Evolutionary conservation across 257 asterid species (phyloP).

Genomic region (Solanum sejunctum): DNA sequence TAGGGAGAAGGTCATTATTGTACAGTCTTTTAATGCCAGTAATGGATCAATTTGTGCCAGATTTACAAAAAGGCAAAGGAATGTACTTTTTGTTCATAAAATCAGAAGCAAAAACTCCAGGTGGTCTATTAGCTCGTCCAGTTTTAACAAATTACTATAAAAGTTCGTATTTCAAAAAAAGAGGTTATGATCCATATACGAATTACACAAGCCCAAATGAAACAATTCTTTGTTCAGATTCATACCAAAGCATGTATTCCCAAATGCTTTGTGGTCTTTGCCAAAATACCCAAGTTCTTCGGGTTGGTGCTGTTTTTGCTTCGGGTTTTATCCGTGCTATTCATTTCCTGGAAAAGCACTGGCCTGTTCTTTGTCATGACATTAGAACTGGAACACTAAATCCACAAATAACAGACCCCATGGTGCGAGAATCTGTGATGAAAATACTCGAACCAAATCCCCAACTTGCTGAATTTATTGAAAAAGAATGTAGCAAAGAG

Average conservation of each 20-base stretch:
- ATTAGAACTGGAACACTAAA: constrained; percentile 14
- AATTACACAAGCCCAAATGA: constrained; percentile 35
- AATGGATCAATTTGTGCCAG: constrained; percentile 19
- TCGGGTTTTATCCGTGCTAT: constrained; percentile 36
- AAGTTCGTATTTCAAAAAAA: constrained; percentile 6
- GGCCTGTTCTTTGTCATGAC: constrained; percentile 21
- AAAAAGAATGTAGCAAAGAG: not conserved
- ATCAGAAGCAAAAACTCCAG: constrained; percentile 25
- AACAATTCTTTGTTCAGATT: constrained; percentile 28
- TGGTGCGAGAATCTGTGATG: constrained; percentile 10
- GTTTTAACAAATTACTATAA: constrained; percentile 18
- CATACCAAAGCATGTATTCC: constrained; percentile 34
- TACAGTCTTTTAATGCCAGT: constrained; percentile 12
- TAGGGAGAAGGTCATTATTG: constrained; percentile 1
- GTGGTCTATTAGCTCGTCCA: constrained; percentile 31
- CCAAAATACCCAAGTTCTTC: constrained; percentile 18
- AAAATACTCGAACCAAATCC: constrained; percentile 21
- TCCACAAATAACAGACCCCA: constrained; percentile 14
- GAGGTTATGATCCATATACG: constrained; percentile 20
- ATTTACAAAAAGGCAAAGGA: constrained; percentile 27
- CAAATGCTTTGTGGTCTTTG: constrained; percentile 35
- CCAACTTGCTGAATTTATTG: constrained; percentile 2
- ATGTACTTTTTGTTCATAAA: constrained; percentile 25
- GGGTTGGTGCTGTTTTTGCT: constrained; percentile 37
- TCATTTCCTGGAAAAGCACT: constrained; percentile 16